Conservation (phyloP, 2,329 filamentous ascomycete genomes). For the Exophiala mesophila region DNA sequence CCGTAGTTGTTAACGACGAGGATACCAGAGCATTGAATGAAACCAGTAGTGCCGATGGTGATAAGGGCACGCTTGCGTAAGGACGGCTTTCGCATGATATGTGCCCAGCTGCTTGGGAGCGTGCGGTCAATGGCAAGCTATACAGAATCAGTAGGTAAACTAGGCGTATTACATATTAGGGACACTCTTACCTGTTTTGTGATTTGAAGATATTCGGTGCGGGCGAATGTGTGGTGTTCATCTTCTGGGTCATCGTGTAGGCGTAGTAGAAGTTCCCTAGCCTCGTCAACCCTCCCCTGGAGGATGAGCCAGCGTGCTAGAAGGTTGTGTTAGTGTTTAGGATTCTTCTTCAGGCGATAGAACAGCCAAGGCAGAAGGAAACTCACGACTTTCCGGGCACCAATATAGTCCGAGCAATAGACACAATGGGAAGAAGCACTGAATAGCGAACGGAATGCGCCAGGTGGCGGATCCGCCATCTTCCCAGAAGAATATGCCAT, state of each 20-base stretch:
- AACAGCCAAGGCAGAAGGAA: not conserved
- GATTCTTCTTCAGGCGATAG: too few relatives aligned
- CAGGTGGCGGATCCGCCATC: constrained; percentile 26
- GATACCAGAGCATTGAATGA: too few relatives aligned
- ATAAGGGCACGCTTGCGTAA: constrained; percentile 30
- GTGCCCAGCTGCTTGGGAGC: constrained; percentile 15
- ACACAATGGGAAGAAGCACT: too few relatives aligned
- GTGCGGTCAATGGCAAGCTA: constrained; percentile 22
- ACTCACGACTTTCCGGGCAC: too few relatives aligned
- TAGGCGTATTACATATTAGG: too few relatives aligned
- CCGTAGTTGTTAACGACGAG: too few relatives aligned
- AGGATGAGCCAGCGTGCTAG: constrained; percentile 29
- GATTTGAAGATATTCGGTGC: constrained; percentile 30
- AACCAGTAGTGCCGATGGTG: too few relatives aligned
- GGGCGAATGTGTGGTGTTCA: constrained; percentile 25
- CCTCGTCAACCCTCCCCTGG: constrained; percentile 24
- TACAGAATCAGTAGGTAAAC: too few relatives aligned
- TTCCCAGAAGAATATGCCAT: constrained; percentile 26
- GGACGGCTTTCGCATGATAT: constrained; percentile 25
- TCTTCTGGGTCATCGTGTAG: constrained; percentile 26
- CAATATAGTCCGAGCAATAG: too few relatives aligned
- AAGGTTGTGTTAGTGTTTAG: constrained; percentile 10
- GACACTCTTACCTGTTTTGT: constrained; percentile 30
- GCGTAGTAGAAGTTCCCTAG: constrained; percentile 19
- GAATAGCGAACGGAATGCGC: constrained; percentile 18